Conservation (phyloP, 306 rosid species). For the Pyrus betulifolia region DNA sequence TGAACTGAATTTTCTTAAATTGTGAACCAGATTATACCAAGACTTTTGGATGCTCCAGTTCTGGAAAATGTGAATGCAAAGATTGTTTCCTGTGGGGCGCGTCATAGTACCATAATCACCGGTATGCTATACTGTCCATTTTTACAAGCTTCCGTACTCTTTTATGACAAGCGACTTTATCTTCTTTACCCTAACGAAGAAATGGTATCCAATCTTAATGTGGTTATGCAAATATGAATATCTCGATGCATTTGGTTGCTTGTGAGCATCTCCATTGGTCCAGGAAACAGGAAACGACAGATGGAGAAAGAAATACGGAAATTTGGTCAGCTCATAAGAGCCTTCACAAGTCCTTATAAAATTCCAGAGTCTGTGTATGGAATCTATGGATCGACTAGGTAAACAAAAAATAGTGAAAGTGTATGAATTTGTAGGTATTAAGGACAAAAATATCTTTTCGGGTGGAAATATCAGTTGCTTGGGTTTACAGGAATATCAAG, state of each 20-base stretch:
- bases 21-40: constrained; percentile 62
- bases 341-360: neutral
- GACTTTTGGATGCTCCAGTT: constrained; percentile 70
- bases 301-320: neutral
- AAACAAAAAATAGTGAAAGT: neutral
- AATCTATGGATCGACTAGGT: neutral
- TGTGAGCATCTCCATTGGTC: neutral
- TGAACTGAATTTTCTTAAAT: constrained; percentile 19
- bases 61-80: constrained; percentile 66
- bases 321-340: neutral
- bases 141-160: neutral
- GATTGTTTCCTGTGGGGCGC: constrained; percentile 85
- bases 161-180: neutral
- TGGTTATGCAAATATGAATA: neutral
- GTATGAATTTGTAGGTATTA: neutral
- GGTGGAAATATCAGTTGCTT: neutral
- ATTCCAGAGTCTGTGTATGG: neutral
- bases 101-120: constrained; percentile 75
- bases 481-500: neutral
- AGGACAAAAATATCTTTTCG: neutral
- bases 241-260: neutral
- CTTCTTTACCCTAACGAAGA: neutral
- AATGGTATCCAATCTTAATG: neutral
- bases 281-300: neutral
- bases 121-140: constrained; percentile 34